phyloP scores from a whole-genome alignment of 129 eudicot genomes.

The Centella asiatica region DNA sequence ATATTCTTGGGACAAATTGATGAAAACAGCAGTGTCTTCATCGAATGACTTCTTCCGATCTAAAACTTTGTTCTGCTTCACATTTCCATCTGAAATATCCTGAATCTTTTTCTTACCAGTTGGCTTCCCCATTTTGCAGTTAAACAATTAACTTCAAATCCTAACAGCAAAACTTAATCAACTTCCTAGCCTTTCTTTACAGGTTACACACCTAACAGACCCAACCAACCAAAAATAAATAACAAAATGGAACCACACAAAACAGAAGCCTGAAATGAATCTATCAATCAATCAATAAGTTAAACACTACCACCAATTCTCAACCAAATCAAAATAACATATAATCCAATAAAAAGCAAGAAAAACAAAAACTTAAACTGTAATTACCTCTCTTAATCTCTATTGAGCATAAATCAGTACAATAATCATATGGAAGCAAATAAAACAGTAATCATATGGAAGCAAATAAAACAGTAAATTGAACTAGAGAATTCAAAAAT shows the following conservation, averaged over 20 bases:
- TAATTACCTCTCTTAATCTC: constrained; percentile 1
- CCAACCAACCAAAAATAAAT: not conserved
- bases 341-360: not conserved
- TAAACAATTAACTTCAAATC: not conserved
- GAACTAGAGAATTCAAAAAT: too few species aligned
- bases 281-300: not conserved
- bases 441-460: too few species aligned
- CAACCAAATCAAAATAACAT: not conserved
- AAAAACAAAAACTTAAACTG: not conserved
- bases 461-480: too few species aligned
- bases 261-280: not conserved
- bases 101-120: constrained; percentile 57
- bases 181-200: not conserved
- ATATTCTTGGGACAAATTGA: constrained; percentile 68
- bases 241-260: not conserved
- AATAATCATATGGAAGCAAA: too few species aligned
- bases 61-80: constrained; percentile 34
- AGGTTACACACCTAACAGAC: not conserved
- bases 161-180: not conserved
- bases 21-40: constrained; percentile 78
- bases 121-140: constrained; percentile 77
- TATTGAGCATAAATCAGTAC: too few species aligned
- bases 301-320: not conserved
- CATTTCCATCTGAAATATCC: constrained; percentile 21
- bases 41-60: constrained; percentile 54